Conservation (phyloP, 2,329 filamentous ascomycete species). For the Fusarium buxicola region DNA sequence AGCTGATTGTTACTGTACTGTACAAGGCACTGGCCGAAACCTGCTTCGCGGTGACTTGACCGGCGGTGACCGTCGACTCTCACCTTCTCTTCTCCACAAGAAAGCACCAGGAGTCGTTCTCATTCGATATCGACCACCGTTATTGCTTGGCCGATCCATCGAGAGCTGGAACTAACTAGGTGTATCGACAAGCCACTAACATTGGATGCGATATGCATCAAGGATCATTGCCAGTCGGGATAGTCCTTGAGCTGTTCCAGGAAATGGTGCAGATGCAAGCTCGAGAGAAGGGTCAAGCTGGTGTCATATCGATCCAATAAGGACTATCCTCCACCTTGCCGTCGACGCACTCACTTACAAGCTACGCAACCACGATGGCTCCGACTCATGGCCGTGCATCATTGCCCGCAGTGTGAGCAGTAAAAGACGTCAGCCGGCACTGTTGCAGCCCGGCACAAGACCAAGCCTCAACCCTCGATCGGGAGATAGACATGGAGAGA, state of each 20-base stretch:
- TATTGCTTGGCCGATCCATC: conserved; percentile 34
- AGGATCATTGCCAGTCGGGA: conserved; percentile 35
- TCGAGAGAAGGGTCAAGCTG: conserved; percentile 37
- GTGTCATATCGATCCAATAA: conserved; percentile 35
- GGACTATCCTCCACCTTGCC: conserved; percentile 38
- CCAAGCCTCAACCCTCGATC: conserved; percentile 34
- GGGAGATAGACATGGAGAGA: conserved; percentile 23
- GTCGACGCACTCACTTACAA: conserved; percentile 33
- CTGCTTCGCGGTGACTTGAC: conserved; percentile 40
- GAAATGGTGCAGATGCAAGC: conserved; percentile 28
- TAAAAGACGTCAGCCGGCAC: conserved; percentile 40
- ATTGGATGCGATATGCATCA: conserved; percentile 25
- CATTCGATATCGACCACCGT: conserved; percentile 32
- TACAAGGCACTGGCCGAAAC: conserved; percentile 34
- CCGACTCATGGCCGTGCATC: conserved; percentile 43
- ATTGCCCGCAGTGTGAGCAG: conserved; percentile 20
- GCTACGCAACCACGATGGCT: conserved; percentile 16
- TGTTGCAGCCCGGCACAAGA: conserved; percentile 34
- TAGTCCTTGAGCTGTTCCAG: conserved; percentile 29
- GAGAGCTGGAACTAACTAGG: conserved; percentile 22
- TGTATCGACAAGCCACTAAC: conserved; percentile 8
- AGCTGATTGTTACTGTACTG: conserved; percentile 37
- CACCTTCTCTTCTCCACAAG: conserved; percentile 24
- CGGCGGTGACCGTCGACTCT: conserved; percentile 31
- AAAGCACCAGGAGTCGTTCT: conserved; percentile 30